Base-by-base conservation (phyloP, 148 eudicot species). In the Spergularia marina region DNA sequence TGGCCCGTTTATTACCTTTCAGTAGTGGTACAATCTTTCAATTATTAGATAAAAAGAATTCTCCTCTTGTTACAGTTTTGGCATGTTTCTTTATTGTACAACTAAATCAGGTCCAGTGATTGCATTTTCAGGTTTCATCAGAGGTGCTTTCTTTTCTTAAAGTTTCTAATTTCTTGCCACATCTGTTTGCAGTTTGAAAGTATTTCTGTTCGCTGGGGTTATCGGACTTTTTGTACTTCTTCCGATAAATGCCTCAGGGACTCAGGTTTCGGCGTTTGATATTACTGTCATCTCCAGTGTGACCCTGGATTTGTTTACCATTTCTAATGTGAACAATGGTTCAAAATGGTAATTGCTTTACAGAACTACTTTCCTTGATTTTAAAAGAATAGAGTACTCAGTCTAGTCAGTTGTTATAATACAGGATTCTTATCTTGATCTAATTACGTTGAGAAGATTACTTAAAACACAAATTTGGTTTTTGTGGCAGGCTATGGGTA, bases 181-280 rank as follows among this genome's bases (percentile, higher is more conserved):
- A 59, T 61, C 55, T 49, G 18, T 75, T 49, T 84, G 87, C 96
- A 91, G 97, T 70, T 81, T 91, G 79, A 84, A 78, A 76, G 67
- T 89, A 62, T 87, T 89, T 74, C 55, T 82, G 63, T 73, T 87
- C 63, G 89, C 93, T 73, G 93, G 93, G 74, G 68, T 86, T 78
- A 78, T 91, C 68, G 97, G 93, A 61, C 57, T 91, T 80, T 87
- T 91, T 71, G 77, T 91, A 72, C 89, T 91, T 74, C 88, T 91
- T 79, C 97, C 97, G 65, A 81, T 91, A 53, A 89, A 91, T 80
- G 85, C 87, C 83, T 66, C 90, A 7, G 97, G 97, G 63, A 73
- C 82, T 73, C 89, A 85, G 80, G 85, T 91, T 76, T 81, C 77
- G 71, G 63, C 76, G 7, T 73, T 89, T 13, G 87, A 85, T 64